Evolutionary conservation across 306 rosid species (phyloP).

Genomic region (Vicia sativa): DNA sequence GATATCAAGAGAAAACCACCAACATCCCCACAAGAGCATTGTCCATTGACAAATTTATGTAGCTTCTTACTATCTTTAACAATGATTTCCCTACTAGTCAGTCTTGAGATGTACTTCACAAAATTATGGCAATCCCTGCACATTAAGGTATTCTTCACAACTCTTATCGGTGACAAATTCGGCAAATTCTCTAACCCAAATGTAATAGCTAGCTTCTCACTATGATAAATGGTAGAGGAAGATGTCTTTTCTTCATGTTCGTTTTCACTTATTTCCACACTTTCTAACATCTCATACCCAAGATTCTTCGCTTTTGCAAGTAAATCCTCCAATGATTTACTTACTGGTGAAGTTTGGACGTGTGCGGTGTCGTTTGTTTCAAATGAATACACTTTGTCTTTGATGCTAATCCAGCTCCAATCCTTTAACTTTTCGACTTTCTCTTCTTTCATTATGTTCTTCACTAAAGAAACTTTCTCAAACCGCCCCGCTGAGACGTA

Average conservation of each 20-base stretch:
- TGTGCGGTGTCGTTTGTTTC: slow-evolving; percentile 62
- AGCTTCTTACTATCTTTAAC: slow-evolving; percentile 75
- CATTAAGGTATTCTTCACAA: slow-evolving; percentile 72
- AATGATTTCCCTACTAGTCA: slow-evolving; percentile 69
- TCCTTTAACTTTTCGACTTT: slow-evolving; percentile 60
- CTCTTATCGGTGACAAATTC: slow-evolving; percentile 54
- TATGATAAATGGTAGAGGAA: slow-evolving; percentile 56
- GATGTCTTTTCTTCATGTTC: slow-evolving; percentile 51
- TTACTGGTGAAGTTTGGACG: slow-evolving; percentile 40
- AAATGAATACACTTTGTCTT: slow-evolving; percentile 69
- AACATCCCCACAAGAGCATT: slow-evolving; percentile 75
- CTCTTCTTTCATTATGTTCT: slow-evolving; percentile 73
- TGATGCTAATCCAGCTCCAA: slow-evolving; percentile 93
- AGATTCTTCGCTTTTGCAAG: slow-evolving; percentile 53
- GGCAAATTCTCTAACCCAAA: slow-evolving; percentile 71
- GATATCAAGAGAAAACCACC: slow-evolving; percentile 54
- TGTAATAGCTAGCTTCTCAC: slow-evolving; percentile 81
- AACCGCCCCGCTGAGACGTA: slow-evolving; percentile 62
- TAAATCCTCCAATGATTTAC: slow-evolving; percentile 59
- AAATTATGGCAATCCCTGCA: slow-evolving; percentile 83
- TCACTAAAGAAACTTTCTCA: slow-evolving; percentile 71
- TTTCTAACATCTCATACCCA: slow-evolving; percentile 64
- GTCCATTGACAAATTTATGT: slow-evolving; percentile 76
- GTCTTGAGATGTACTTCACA: slow-evolving; percentile 54
- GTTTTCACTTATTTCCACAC: slow-evolving; percentile 51